These are phyloP conservation scores for Chlorella ohadii DNA, from an alignment of 139 green algal genomes.

Conservation along the genomic window DNA sequence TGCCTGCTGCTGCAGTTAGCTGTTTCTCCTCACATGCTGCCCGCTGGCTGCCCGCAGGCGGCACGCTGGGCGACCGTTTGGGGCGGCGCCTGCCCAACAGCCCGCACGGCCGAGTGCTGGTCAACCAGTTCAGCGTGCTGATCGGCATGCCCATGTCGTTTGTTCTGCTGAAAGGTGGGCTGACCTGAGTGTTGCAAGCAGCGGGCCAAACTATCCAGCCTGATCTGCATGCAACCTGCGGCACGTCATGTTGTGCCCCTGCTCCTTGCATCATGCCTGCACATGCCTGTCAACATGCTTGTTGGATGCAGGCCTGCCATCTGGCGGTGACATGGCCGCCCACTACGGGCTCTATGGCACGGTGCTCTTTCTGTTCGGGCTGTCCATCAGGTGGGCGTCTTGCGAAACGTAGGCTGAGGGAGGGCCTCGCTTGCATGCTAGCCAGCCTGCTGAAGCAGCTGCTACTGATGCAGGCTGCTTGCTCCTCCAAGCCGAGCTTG, in stretches of 20 bases:
- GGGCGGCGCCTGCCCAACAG: conserved; percentile 48
- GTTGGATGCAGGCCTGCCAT: conserved; percentile 2
- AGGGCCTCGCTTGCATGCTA: no score
- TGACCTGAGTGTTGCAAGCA: no score
- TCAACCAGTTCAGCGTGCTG: conserved; percentile 58
- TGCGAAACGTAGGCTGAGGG: no score
- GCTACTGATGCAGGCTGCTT: no score
- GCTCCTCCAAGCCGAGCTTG: no score
- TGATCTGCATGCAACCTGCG: no score
- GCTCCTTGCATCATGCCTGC: neutral
- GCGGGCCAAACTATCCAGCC: no score
- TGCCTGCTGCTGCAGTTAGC: no score
- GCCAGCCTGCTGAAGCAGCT: no score
- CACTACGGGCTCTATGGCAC: conserved; percentile 49
- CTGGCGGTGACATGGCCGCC: neutral
- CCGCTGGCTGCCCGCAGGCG: neutral
- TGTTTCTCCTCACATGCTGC: no score
- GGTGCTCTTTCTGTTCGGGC: conserved; percentile 70
- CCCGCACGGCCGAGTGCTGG: conserved; percentile 59
- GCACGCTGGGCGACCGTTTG: conserved; percentile 28
- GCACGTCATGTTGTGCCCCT: no score
- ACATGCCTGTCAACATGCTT: no score
- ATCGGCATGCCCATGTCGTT: conserved; percentile 66
- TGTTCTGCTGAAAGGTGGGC: conserved; percentile 58
- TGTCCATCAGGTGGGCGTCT: conserved; percentile 67